Evolutionary conservation across 495 filamentous ascomycete species (phyloP), one percentile per base, ranked within the genome.

Genomic region (Penicillium macrosclerotiorum): DNA sequence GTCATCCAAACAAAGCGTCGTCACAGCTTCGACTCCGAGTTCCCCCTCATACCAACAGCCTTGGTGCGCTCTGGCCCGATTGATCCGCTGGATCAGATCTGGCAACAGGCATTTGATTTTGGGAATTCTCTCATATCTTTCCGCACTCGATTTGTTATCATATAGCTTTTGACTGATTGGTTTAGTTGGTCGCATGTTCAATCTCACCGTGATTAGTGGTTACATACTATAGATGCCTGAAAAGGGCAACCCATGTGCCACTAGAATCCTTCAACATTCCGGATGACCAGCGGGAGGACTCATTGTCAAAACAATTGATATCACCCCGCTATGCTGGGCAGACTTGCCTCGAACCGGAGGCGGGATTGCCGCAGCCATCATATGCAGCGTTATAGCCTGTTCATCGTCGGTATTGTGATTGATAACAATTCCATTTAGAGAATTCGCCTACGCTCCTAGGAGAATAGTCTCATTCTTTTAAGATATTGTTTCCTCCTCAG

Each of bases 1-100:
- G 49, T 55, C 52, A 56, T 37, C 39, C 45, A 57, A 54, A 47
- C 49, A 26, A 30, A 47, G 34, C 40, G 55, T 34, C 14, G 26
- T 24, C 35, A 38, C 42, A 43, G 39, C 20, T n/a, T n/a, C n/a
- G n/a, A n/a, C n/a, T n/a, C n/a, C n/a, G n/a, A n/a, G n/a, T n/a
- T n/a, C n/a, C n/a, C n/a, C n/a, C n/a, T n/a, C n/a, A n/a, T n/a
- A n/a, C n/a, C n/a, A n/a, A n/a, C n/a, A n/a, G n/a, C n/a, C n/a
- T n/a, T n/a, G n/a, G n/a, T n/a, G n/a, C n/a, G n/a, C n/a, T n/a
- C n/a, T n/a, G n/a, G n/a, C n/a, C n/a, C n/a, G n/a, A n/a, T n/a
- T n/a, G n/a, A n/a, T n/a, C n/a, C n/a, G n/a, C n/a, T n/a, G n/a
- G n/a, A n/a, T n/a, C n/a, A n/a, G n/a, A n/a, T n/a, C n/a, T n/a